Conservation (phyloP, 768 basidiomycete genomes). For the Guyanaporus albipodus region DNA sequence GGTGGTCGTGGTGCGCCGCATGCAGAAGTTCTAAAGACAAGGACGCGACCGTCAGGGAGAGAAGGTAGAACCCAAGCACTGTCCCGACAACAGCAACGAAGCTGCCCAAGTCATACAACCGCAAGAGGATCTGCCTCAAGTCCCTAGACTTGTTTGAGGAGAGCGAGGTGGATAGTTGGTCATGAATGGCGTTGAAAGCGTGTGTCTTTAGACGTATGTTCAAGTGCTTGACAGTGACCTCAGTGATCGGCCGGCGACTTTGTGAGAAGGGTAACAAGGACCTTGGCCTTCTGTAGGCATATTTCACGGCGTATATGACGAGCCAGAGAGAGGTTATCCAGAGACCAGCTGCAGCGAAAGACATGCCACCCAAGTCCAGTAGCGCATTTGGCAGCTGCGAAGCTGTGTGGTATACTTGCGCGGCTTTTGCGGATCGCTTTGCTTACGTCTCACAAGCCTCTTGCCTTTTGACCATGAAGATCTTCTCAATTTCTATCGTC, state of each 20-base stretch:
- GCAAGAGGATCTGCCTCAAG: conserved; percentile 27
- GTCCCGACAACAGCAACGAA: conserved; percentile 46
- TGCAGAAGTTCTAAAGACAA: conserved; percentile 17
- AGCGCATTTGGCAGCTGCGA: conserved; percentile 2
- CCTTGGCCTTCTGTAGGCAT: conserved; percentile 16
- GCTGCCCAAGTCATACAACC: conserved; percentile 51
- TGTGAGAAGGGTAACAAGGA: conserved; percentile 20
- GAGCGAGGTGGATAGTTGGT: conserved; percentile 37
- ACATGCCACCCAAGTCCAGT: conserved; percentile 14
- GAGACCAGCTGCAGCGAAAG: conserved; percentile 14
- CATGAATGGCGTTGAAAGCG: conserved; percentile 47
- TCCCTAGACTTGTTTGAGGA: conserved; percentile 25
- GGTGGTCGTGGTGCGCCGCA: neutral
- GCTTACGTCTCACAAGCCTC: conserved; percentile 7
- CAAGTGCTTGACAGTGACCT: conserved; percentile 24
- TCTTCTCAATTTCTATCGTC: conserved; percentile 75
- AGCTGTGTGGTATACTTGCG: no score
- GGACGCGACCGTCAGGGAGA: conserved; percentile 34
- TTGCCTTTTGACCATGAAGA: conserved; percentile 64
- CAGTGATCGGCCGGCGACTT: conserved; percentile 15
- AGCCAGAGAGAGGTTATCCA: conserved; percentile 26
- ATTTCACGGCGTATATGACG: conserved; percentile 24
- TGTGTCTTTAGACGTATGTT: conserved; percentile 44
- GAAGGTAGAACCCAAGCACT: conserved; percentile 37
- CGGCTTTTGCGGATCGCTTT: no score